These are phyloP conservation scores for Leptomonas pyrrhocoris DNA, from an alignment of 208 protist species.

Conservation along the genomic window DNA sequence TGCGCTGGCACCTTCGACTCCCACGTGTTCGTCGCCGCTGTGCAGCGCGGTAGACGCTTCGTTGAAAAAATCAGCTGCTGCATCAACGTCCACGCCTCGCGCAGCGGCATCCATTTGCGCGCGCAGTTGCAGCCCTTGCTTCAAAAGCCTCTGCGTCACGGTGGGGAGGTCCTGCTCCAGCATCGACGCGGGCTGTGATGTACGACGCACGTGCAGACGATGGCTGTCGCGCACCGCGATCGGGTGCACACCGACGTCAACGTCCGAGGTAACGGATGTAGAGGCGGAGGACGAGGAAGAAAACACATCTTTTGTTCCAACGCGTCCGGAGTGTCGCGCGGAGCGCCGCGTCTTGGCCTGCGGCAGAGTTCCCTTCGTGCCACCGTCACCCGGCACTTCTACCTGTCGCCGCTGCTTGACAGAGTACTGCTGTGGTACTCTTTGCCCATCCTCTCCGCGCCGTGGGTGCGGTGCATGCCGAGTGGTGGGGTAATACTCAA, in stretches of 20 bases:
- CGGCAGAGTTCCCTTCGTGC: slow-evolving; percentile 6
- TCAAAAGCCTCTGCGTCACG: slow-evolving; percentile 41
- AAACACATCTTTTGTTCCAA: not conserved
- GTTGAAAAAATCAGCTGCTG: not conserved
- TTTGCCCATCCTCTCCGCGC: not conserved
- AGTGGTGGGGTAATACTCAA: slow-evolving; percentile 48
- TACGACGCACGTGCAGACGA: not conserved
- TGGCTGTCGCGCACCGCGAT: not conserved
- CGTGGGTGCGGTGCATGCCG: not conserved
- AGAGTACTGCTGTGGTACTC: not conserved
- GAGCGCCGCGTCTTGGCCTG: slow-evolving; percentile 31
- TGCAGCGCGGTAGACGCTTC: not conserved
- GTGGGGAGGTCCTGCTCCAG: slow-evolving; percentile 14
- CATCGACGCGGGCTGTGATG: not conserved
- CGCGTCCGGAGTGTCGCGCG: slow-evolving; percentile 14
- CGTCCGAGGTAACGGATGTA: not conserved
- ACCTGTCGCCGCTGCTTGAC: slow-evolving; percentile 25
- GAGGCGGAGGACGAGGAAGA: slow-evolving; percentile 15
- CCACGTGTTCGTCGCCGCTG: not conserved
- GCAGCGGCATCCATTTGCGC: slow-evolving; percentile 52
- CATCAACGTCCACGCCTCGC: slow-evolving; percentile 1
- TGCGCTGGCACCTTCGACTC: not conserved
- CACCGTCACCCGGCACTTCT: slow-evolving; percentile 9
- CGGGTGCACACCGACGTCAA: not conserved
- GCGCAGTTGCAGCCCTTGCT: slow-evolving; percentile 43